phyloP scores from a whole-genome alignment of 805 yeast species.

The Pichia thaimueangensis region DNA sequence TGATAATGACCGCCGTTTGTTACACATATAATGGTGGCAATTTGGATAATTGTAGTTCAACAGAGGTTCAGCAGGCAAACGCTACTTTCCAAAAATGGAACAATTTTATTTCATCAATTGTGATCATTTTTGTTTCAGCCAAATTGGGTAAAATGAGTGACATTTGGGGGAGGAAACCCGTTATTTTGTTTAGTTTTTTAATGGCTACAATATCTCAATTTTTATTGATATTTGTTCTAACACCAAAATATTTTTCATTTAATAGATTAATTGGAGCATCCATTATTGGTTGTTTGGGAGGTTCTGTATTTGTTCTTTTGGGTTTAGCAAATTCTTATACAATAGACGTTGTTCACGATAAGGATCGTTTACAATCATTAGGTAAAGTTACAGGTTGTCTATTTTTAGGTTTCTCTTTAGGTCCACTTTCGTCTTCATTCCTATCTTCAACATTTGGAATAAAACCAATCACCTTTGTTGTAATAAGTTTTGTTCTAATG shows the following conservation, averaged over 20 bases:
- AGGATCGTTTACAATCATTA: conserved; percentile 48
- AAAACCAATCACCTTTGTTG: conserved; percentile 28
- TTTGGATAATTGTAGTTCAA: conserved; percentile 30
- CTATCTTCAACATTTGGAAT: conserved; percentile 19
- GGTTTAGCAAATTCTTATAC: conserved; percentile 63
- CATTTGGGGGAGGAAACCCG: conserved; percentile 51
- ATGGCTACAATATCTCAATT: conserved; percentile 16
- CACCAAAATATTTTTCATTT: conserved; percentile 29
- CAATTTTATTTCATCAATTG: conserved; percentile 36
- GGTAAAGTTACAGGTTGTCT: conserved; percentile 56
- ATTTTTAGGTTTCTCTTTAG: conserved; percentile 54
- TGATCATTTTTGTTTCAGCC: conserved; percentile 49
- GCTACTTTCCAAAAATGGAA: conserved; percentile 45
- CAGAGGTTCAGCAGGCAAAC: conserved; percentile 36
- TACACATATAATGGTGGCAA: conserved; percentile 20
- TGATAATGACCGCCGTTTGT: conserved; percentile 36
- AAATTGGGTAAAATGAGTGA: conserved; percentile 62
- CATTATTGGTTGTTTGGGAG: conserved; percentile 47
- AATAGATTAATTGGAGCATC: conserved; percentile 37
- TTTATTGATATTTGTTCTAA: conserved; percentile 15
- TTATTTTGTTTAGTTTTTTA: conserved; percentile 31
- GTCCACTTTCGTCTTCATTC: conserved; percentile 54
- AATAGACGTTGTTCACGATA: conserved; percentile 64
- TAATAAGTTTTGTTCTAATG: conserved; percentile 23
- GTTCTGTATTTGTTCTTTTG: conserved; percentile 52